Evolutionary conservation across 2,329 filamentous ascomycete species (phyloP), one percentile per base, ranked within the genome.

Genomic region (Aureobasidium sp.): DNA sequence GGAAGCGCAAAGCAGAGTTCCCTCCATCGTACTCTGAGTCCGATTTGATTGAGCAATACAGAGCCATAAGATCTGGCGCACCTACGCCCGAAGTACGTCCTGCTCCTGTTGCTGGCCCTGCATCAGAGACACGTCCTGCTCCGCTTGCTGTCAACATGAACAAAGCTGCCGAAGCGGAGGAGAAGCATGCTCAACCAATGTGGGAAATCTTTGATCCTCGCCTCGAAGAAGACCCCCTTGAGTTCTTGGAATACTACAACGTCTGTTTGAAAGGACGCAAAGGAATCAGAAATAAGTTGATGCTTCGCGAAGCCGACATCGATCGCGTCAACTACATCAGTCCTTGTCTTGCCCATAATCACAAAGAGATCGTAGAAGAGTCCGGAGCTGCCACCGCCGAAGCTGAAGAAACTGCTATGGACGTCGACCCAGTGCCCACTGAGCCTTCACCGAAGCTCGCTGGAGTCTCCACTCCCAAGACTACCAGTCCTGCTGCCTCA

Each of bases 211-310:
- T 62, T 27, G 43, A 62, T 12, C 39, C 51, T 26, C 41, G 36
- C 15, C 50, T 55, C 20, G 50, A 56, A 24, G 43, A 62, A 32
- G 43, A 50, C 13, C 51, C 51, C 26, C 6, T 57, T n/a, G 51
- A 43, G n/a, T 62, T 62, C 29, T 29, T 62, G 29, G 60, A 62
- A 27, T 41, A 12, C 29, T 62, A 62, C 60, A 62, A 55, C n/a
- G 9, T 20, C 8, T 41, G 41, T 17, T 3, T 34, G 20, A 43
- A 62, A 3, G 60, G 60, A 24, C 55, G 44, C 15, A 36, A 55
- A n/a, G 51, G 32, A n/a, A 37, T 47, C 29, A 53, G 59, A 39
- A 32, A n/a, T 29, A 36, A 26, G 34, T 34, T 52, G 60, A 62
- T 62, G 60, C 41, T 62, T 24, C 60, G 50, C 10, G 60, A 62